phyloP scores from a whole-genome alignment of 108 stramenopile genomes.

The Cyclotella cryptica region DNA sequence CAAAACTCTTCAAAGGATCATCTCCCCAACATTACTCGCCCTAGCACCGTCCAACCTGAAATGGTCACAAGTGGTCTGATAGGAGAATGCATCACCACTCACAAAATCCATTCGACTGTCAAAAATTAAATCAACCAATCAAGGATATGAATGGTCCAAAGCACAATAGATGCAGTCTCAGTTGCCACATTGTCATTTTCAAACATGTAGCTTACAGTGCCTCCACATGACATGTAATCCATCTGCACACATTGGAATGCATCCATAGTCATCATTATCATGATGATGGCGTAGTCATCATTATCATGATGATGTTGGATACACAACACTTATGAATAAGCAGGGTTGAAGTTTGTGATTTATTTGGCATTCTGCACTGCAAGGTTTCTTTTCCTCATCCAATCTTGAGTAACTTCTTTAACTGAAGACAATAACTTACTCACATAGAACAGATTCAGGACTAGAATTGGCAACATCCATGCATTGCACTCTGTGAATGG shows the following conservation, averaged over 20 bases:
- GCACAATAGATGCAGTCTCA: constrained; percentile 19
- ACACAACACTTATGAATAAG: no score
- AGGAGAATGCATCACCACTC: constrained; percentile 54
- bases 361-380: no score
- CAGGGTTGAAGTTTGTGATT: no score
- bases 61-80: not conserved
- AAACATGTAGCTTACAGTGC: constrained; percentile 39
- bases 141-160: constrained; percentile 23
- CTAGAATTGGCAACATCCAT: no score
- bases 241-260: constrained; percentile 57
- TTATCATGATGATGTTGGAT: constrained; percentile 59
- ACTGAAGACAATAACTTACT: no score
- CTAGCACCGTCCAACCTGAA: constrained; percentile 4
- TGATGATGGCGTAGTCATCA: no score
- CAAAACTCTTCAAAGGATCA: no score
- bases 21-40: no score
- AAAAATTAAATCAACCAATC: constrained; percentile 61
- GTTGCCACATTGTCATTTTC: constrained; percentile 36
- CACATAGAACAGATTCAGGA: no score
- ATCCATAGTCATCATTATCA: constrained; percentile 74
- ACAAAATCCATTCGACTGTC: constrained; percentile 66
- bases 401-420: no score
- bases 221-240: constrained; percentile 60
- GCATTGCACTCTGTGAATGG: no score
- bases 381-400: no score